Evolutionary conservation across 768 basidiomycete genomes (phyloP), one percentile per base, ranked within the genome.

Genomic region (Dentipellis fragilis): DNA sequence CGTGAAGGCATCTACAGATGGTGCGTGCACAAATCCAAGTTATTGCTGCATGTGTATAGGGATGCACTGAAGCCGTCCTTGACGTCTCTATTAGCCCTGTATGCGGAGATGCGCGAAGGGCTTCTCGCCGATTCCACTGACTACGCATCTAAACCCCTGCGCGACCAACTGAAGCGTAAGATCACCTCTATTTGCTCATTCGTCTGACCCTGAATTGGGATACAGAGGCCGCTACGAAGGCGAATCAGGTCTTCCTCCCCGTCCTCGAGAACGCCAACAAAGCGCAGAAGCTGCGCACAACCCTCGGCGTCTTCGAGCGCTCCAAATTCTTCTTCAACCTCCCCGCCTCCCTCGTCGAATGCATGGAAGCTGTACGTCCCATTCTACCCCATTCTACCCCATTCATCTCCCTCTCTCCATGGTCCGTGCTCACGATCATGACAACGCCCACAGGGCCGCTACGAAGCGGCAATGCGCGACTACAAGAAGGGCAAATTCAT

Each of bases 271-370:
- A 97, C 59, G 84, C 93, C 3, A 85, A 90, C 35, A 98, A 97
- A 66, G 93, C 95, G 12, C 85, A 92, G 65, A 91, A 93, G 68
- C 73, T 99, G 4, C 85, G 90, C 38, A 90, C 88, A 0, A 97
- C 96, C 0, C 80, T 98, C 6, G 87, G 91, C 36, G 91, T 98
- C 17, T 97, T 99, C 60, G 95, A 98, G 62, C 80, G 93, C 45
- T 94, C 91, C 51, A 95, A 94, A 64, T 99, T 97, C 78, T 91
- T 98, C 70, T 98, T 98, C 79, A 97, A 95, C 64, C 78, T 99
- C n/a, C 95, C 96, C 0, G 86, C 87, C 34, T 85, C 87, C 48
- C 81, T 99, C 21, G 78, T 89, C 21, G 95, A 94, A 66, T 86
- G 80, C 16, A 87, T 98, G 52, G 88, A 95, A 67, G 86, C 86